Evolutionary conservation across 805 yeast genomes (phyloP).

Genomic region (Candida endomychidarum): DNA sequence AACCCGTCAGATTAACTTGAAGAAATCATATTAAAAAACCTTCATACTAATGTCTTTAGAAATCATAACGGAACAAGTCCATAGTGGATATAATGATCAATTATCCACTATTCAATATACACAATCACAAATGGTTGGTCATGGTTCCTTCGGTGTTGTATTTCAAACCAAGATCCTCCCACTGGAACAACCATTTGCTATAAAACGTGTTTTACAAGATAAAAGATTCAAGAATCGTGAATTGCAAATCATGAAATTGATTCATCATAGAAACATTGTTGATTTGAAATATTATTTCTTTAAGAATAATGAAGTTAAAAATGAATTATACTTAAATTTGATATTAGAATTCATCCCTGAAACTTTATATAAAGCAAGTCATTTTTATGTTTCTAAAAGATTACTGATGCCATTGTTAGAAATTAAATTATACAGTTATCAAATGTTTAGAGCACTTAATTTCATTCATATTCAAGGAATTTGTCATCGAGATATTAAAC

Average conservation of each 20-base stretch:
- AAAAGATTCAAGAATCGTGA: constrained; percentile 92
- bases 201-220: constrained; percentile 95
- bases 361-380: constrained; percentile 86
- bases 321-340: constrained; percentile 82
- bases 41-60: constrained; percentile 25
- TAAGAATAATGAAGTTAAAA: constrained; percentile 68
- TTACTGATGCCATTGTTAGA: constrained; percentile 86
- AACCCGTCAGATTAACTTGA: background rate
- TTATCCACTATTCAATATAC: constrained; percentile 66
- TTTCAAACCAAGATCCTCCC: constrained; percentile 80
- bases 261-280: constrained; percentile 84
- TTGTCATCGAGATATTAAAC: constrained; percentile 93
- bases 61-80: constrained; percentile 61
- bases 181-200: constrained; percentile 79
- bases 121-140: constrained; percentile 90
- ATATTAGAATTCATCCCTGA: constrained; percentile 95
- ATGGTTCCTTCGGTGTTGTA: constrained; percentile 99
- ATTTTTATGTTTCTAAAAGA: constrained; percentile 73
- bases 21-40: background rate
- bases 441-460: constrained; percentile 73
- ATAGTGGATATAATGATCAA: constrained; percentile 70
- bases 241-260: constrained; percentile 88
- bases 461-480: constrained; percentile 76
- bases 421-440: constrained; percentile 79
- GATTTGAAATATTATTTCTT: constrained; percentile 86